phyloP scores from a whole-genome alignment of 768 basidiomycete genomes.

The Pleurotus ostreatus region DNA sequence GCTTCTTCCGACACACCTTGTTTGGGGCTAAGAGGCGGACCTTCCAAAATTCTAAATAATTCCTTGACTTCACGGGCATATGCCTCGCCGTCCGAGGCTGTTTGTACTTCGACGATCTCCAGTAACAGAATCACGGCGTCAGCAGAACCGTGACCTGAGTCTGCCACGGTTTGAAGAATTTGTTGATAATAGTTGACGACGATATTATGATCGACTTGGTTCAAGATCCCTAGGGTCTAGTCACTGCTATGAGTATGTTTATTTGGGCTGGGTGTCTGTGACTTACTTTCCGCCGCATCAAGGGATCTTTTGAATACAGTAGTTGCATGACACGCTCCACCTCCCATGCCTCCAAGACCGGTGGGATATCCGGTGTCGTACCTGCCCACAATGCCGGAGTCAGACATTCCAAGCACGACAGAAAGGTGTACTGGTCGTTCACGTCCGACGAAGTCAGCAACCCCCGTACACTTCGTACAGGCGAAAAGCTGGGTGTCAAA shows the following conservation, averaged over 20 bases:
- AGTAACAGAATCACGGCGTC: conserved; percentile 44
- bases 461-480: conserved; percentile 47
- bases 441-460: conserved; percentile 54
- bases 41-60: conserved; percentile 35
- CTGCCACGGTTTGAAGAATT: conserved; percentile 33
- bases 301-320: conserved; percentile 53
- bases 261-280: background rate
- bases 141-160: conserved; percentile 26
- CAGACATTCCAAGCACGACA: conserved; percentile 58
- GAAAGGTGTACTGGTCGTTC: conserved; percentile 63
- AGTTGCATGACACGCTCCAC: conserved; percentile 70
- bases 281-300: conserved; percentile 57
- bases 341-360: conserved; percentile 66
- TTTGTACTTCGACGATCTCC: conserved; percentile 49
- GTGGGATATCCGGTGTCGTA: conserved; percentile 40
- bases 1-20: conserved; percentile 48
- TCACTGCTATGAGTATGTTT: conserved; percentile 15
- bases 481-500: conserved; percentile 25
- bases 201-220: conserved; percentile 54
- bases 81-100: conserved; percentile 46
- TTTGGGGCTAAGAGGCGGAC: conserved; percentile 19
- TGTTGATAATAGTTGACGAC: conserved; percentile 51
- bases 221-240: conserved; percentile 60
- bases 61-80: conserved; percentile 53
- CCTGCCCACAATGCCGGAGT: conserved; percentile 69